Base-by-base conservation (phyloP, 139 green algal species). In the Microglena sp. region DNA sequence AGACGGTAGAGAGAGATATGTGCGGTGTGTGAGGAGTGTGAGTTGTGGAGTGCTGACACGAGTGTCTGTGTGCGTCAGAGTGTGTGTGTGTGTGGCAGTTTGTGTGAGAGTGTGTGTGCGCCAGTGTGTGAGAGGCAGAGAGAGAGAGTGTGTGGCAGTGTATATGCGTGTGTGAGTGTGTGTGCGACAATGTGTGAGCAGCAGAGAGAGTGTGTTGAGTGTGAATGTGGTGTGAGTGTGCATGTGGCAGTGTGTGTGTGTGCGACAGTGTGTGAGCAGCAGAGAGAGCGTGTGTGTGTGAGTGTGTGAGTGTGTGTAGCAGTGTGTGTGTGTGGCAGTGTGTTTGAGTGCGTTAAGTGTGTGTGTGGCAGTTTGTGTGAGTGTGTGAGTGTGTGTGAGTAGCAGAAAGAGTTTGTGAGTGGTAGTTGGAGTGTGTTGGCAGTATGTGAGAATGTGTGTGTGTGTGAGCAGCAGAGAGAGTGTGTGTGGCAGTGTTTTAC, bases 251-350 rank as follows among this genome's bases (percentile, higher is more conserved):
- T 50, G 40, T 50, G 40, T 50, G 40, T 18, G 18, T 50, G 40
- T 50, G 40, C 18, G 40, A 11, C 15, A 24, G 40, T 18, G 40
- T 50, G 11, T 50, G 40, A 24, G 40, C 40, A 50, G 11, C 15
- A 24, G 40, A 24, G 40, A 24, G 40, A 24, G 40, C 18, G 40
- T 50, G 40, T 50, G 40, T 50, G 40, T 50, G 40, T 50, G 40
- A 11, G 40, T 50, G 40, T 24, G 40, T 50, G 18, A 11, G 40
- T 50, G 40, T 50, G 15, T 11, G 15, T 11, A 18, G 40, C 40
- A 50, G 40, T 11, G 40, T 50, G 40, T 50, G 55, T 62, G 55
- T 62, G 55, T 62, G 55, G 5, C 28, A 43, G 55, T 62, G 55
- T 35, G 55, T 26, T 18, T 59, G 50, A 18, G 50, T n/a, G 50